phyloP scores from a whole-genome alignment of 177 flowering plant species.

The Vitis hybrid region DNA sequence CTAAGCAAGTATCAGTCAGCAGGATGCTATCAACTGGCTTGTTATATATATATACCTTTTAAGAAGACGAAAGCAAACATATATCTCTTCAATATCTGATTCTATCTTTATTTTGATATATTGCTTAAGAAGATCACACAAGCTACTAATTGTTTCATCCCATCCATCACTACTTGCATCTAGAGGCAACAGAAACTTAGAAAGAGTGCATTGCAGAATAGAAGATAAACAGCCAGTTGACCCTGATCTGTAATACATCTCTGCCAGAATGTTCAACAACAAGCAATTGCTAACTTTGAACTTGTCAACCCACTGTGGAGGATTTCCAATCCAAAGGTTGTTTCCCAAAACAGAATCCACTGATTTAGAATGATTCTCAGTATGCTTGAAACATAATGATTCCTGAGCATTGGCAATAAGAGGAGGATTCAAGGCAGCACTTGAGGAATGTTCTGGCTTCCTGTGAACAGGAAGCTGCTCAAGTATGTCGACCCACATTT shows the following conservation, averaged over 20 bases:
- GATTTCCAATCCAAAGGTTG: slow-evolving; percentile 71
- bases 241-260: slow-evolving; percentile 43
- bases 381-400: slow-evolving; percentile 1
- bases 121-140: slow-evolving; percentile 76
- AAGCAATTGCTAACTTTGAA: slow-evolving; percentile 53
- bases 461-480: slow-evolving; percentile 70
- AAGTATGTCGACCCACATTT: slow-evolving; percentile 64
- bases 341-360: slow-evolving; percentile 18
- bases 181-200: slow-evolving; percentile 18
- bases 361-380: slow-evolving; percentile 10
- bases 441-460: slow-evolving; percentile 27
- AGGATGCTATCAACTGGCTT: background rate
- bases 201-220: slow-evolving; percentile 46
- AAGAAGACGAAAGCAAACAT: slow-evolving; percentile 70
- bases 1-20: background rate
- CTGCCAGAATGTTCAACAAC: slow-evolving; percentile 51
- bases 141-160: slow-evolving; percentile 42
- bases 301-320: slow-evolving; percentile 77
- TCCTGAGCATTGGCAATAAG: slow-evolving; percentile 15
- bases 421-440: slow-evolving; percentile 20
- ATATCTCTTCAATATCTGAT: slow-evolving; percentile 83
- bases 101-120: slow-evolving; percentile 67
- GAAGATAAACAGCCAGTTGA: slow-evolving; percentile 44
- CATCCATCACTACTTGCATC: slow-evolving; percentile 33
- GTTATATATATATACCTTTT: slow-evolving; percentile 52